A percentile compares a stretch with the other conserved stretches of the same genome.
These are phyloP conservation scores for Solanum hybrid DNA, from an alignment of 305 asterid species.

Conservation along the genomic window DNA sequence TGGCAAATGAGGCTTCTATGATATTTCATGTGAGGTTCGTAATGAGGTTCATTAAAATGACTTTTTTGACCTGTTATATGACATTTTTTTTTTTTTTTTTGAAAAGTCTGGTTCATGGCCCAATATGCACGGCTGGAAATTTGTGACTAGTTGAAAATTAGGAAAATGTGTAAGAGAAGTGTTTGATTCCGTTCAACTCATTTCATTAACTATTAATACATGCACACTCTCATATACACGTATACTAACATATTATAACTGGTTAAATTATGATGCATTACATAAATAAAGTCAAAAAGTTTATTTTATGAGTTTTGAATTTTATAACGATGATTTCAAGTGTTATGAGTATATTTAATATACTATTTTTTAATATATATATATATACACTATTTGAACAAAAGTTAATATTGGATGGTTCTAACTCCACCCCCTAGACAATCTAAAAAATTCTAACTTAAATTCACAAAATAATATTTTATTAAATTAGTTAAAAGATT, in stretches of 20 bases:
- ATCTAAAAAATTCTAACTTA: not conserved
- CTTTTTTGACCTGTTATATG: slow-evolving; percentile 14
- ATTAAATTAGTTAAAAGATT: not conserved
- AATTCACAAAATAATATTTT: not conserved
- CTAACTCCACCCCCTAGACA: not conserved
- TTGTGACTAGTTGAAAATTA: not conserved
- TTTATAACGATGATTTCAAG: not conserved
- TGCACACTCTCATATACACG: not conserved
- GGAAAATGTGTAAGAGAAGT: not conserved
- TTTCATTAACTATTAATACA: not conserved
- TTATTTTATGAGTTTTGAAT: no score
- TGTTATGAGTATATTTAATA: no score
- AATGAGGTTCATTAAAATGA: slow-evolving; percentile 16
- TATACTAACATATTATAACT: no score
- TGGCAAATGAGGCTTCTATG: slow-evolving; percentile 39
- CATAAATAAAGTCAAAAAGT: rapidly evolving
- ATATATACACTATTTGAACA: not conserved
- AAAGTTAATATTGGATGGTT: no score
- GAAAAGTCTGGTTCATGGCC: slow-evolving; percentile 22
- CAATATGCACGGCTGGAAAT: not conserved
- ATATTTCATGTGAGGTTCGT: slow-evolving; percentile 51
- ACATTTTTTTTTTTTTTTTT: not conserved
- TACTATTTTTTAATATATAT: no score
- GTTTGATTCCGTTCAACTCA: not conserved
- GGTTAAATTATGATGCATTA: not conserved